Evolutionary conservation across 208 protist species (phyloP).

Genomic region (Trichomonas vaginalis): DNA sequence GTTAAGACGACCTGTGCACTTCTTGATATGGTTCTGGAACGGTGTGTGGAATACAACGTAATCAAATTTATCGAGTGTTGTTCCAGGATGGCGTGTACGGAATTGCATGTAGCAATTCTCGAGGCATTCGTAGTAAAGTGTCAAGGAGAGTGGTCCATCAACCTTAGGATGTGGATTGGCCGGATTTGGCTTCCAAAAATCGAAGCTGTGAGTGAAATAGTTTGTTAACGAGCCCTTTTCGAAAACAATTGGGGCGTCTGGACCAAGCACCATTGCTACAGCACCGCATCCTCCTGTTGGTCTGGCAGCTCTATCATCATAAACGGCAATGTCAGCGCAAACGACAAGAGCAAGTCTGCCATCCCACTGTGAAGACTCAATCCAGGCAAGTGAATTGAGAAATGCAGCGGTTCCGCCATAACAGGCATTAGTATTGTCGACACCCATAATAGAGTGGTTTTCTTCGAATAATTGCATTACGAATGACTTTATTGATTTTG

Average conservation of each 20-base stretch:
- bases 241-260: conserved; percentile 49
- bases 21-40: conserved; percentile 12
- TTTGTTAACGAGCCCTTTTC: conserved; percentile 35
- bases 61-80: not conserved
- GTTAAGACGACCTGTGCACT: not conserved
- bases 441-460: conserved; percentile 36
- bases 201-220: conserved; percentile 49
- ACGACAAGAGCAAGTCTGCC: conserved; percentile 61
- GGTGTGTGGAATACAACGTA: not conserved
- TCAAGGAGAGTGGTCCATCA: conserved; percentile 52
- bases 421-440: conserved; percentile 65
- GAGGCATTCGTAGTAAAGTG: conserved; percentile 57
- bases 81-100: not conserved
- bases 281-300: conserved; percentile 56
- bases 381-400: conserved; percentile 61
- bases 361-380: conserved; percentile 54
- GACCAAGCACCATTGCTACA: conserved; percentile 64
- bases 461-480: conserved; percentile 57
- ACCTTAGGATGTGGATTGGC: conserved; percentile 58
- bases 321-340: conserved; percentile 64
- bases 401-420: conserved; percentile 66
- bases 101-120: conserved; percentile 49
- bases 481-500: conserved; percentile 61
- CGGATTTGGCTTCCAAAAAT: conserved; percentile 73
- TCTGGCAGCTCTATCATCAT: conserved; percentile 48